Base-by-base conservation (phyloP, 106 monocot species). In the Dendrobium officinale region DNA sequence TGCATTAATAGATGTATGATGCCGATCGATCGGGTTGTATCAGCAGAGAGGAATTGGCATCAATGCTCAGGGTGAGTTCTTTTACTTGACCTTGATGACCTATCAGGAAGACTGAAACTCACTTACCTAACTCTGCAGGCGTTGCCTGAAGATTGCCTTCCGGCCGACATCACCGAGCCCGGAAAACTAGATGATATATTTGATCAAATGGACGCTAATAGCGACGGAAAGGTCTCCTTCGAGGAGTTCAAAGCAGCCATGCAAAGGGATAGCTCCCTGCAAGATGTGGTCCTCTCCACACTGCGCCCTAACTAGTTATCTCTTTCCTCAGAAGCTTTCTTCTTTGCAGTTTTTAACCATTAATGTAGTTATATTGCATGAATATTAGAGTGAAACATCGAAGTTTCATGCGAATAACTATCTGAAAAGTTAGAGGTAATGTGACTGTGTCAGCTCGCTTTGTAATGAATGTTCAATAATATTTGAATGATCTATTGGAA, bases 171-270 rank as follows among this genome's bases (percentile, higher is more conserved):
- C 51, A 85, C 87, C 9, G 89, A 92, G 42, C 88, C 91, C 0
- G 91, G 89, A 20, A 92, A 89, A 41, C 81, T 92, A 37, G 91
- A 92, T 59, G 91, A 89, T 80, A 80, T 92, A n/a, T 92, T 92
- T 11, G 87, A 92, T 75, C 87, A 86, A 64, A 92, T 89, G 91
- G 91, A 92, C 78, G 89, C 87, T 2, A 87, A 92, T 79, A 84
- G 59, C 51, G 91, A 92, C 9, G 89, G 91, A 41, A 87, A 87
- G 44, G 88, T 92, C 78, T 85, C 89, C 2, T 89, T 92, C 18
- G 91, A 92, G 17, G 91, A 92, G 82, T 89, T 92, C 85, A 89
- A 89, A 82, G 88, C 83, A 17, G 91, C 91, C 9, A 92, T 89
- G 88, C 85, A 85, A 43, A 83, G 81, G 77, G 87, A 92, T 70